Evolutionary conservation across 2,329 filamentous ascomycete genomes (phyloP).

Genomic region (Cercospora berteroae): DNA sequence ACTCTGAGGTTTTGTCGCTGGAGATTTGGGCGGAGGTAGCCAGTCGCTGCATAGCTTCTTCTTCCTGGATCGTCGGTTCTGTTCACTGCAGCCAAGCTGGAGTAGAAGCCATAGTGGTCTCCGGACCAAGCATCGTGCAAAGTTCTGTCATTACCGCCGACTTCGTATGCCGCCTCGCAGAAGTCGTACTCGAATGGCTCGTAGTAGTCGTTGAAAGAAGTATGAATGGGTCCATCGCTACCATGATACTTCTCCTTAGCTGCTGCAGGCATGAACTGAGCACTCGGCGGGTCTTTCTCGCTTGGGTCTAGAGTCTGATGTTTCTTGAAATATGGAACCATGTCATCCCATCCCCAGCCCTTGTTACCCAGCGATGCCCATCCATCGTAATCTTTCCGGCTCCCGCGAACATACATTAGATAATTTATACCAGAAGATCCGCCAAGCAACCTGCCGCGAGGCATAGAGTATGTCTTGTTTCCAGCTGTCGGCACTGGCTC

Average conservation of each 20-base stretch:
- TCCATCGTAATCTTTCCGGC: conserved; percentile 37
- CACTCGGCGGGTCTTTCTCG: conserved; percentile 19
- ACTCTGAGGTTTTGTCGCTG: conserved; percentile 34
- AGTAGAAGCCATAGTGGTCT: conserved; percentile 38
- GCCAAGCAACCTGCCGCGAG: conserved; percentile 42
- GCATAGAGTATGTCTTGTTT: conserved; percentile 33
- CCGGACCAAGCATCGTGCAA: conserved; percentile 37
- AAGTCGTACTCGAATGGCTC: conserved; percentile 41
- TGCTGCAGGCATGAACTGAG: conserved; percentile 22
- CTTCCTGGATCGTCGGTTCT: conserved; percentile 34
- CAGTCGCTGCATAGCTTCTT: conserved; percentile 37
- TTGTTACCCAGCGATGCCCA: conserved; percentile 36
- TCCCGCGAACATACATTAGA: conserved; percentile 38
- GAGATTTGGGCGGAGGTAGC: conserved; percentile 36
- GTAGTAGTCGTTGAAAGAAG: conserved; percentile 40
- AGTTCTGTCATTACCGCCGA: conserved; percentile 33
- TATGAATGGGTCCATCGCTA: conserved; percentile 37
- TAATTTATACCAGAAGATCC: conserved; percentile 44
- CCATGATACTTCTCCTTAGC: conserved; percentile 38
- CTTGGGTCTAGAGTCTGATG: conserved; percentile 25
- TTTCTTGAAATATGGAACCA: conserved; percentile 35
- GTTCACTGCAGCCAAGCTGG: conserved; percentile 35
- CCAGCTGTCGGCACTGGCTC: conserved; percentile 28
- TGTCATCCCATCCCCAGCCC: conserved; percentile 33
- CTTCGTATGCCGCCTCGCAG: conserved; percentile 37